These are phyloP conservation scores for Penicillium nucicola DNA, from an alignment of 495 filamentous ascomycete genomes.

Conservation along the genomic window DNA sequence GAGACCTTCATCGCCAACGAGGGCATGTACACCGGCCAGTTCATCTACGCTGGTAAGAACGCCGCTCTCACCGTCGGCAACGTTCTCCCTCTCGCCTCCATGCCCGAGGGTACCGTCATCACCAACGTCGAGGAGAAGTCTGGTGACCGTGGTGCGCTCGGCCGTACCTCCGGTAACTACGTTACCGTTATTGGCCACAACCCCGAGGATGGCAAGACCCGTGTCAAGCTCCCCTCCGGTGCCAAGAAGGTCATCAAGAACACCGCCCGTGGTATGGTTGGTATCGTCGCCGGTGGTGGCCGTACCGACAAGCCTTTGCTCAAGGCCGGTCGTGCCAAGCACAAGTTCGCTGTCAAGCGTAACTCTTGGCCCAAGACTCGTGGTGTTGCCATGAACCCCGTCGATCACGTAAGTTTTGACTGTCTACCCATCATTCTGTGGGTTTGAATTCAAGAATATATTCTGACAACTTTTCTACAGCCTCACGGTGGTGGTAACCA, in stretches of 20 bases:
- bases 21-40: slow-evolving; percentile 99
- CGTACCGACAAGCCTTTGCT: slow-evolving; percentile 98
- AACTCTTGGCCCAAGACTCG: slow-evolving; percentile 99
- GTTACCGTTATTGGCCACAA: slow-evolving; percentile 98
- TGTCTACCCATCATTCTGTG: neutral
- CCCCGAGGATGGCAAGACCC: slow-evolving; percentile 97
- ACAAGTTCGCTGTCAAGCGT: slow-evolving; percentile 99
- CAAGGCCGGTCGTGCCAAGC: slow-evolving; percentile 97
- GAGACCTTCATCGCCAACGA: slow-evolving; percentile 99
- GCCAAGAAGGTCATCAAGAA: slow-evolving; percentile 98
- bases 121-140: slow-evolving; percentile 99
- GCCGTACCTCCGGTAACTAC: slow-evolving; percentile 98
- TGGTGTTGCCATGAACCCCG: slow-evolving; percentile 99
- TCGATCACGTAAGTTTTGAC: slow-evolving; percentile 76
- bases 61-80: slow-evolving; percentile 94
- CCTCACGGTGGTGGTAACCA: slow-evolving; percentile 99
- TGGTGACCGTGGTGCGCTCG: slow-evolving; percentile 93
- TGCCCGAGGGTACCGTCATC: slow-evolving; percentile 98
- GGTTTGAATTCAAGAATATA: neutral
- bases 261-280: slow-evolving; percentile 94
- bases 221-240: slow-evolving; percentile 97
- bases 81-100: slow-evolving; percentile 85
- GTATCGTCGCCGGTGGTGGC: slow-evolving; percentile 98
- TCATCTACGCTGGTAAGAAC: slow-evolving; percentile 99
- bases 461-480: slow-evolving; percentile 42